Evolutionary conservation across 2,329 filamentous ascomycete species (phyloP), one percentile per base, ranked within the genome.

Genomic region (Aspergillus japonicus): DNA sequence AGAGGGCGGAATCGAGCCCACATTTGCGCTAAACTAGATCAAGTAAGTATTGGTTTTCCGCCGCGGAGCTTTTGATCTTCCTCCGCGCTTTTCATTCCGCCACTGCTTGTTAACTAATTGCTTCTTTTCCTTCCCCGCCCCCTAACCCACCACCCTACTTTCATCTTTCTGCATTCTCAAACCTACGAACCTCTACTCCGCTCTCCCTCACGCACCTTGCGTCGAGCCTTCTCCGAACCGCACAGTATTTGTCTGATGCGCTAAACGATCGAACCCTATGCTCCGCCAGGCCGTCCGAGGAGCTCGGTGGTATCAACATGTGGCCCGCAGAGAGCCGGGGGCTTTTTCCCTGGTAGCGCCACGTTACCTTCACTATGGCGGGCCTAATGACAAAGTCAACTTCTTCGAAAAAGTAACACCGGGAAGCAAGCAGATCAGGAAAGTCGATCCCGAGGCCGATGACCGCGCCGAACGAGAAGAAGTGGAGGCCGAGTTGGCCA

Each of bases 261-360:
- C 65, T 73, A 68, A 71, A 61, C 58, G 59, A 59, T 64, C 59
- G 69, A 65, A 66, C 71, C 73, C 71, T 73, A 78, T 78, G 77
- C 76, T 78, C 74, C 76, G 76, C 68, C 74, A 76, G 73, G 71
- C 71, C 68, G 66, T 77, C 66, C 74, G 71, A 71, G 75, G 75
- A 71, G 74, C 76, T 76, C 74, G 75, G 67, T 77, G 74, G 74
- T 75, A 75, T 74, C 73, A 75, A 65, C 70, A 77, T 76, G 72
- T 69, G 67, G 71, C 73, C 66, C 69, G 66, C 73, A 70, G 58
- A 69, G 66, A 62, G 65, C 68, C 69, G 58, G 73, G 75, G 51
- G 57, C 67, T 47, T 74, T 77, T 65, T 72, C 71, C 62, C 68
- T 60, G 51, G 62, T 69, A 69, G 59, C 67, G 59, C 64, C 66